Base-by-base conservation (phyloP, 2,329 filamentous ascomycete genomes). In the Neophaeococcomyces aloes region DNA sequence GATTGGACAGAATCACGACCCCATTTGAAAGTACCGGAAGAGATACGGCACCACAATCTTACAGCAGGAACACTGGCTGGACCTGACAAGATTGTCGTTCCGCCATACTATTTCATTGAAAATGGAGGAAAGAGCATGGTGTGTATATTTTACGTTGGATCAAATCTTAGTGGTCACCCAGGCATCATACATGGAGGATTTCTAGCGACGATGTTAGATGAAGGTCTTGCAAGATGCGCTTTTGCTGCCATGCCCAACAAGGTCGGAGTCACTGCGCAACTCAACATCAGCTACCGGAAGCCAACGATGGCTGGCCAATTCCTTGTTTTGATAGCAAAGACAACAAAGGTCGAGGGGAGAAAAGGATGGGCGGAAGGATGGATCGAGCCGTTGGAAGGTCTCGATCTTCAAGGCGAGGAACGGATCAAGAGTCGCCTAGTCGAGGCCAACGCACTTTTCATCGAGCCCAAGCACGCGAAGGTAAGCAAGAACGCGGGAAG, bases 311-410 rank as follows among this genome's bases (percentile, higher is more conserved):
- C 87, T 4, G 76, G 78, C 17, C 75, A 76, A 48, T 91, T 83
- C 59, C 69, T 93, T 23, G 85, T 94, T 33, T 66, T 98, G 46
- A 74, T 76, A 49, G 88, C 86, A 3, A 76, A 78, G 59, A 94
- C 88, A 15, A 80, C 76, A 7, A 88, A 83, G 67, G 83, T 89
- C 1, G 87, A 96, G 59, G 89, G 91, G 1, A 74, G 91, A 49
- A 96, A 96, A 69, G 89, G 87, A 10, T 95, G 86, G 86, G 86
- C 95, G 1, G 81, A 84, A 65, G 91, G 86, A 1, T 76, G 78
- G 54, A 80, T 96, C 56, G 87, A 94, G 72, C 81, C 85, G 44
- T 65, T 96, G 48, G 75, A 76, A 46, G 66, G 71, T 19, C 68
- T 67, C 53, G 70, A 78, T 27, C 76, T 77, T 7, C 74, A 80